Conservation (phyloP, 2,329 filamentous ascomycete genomes). For the Microdochium paspali region DNA sequence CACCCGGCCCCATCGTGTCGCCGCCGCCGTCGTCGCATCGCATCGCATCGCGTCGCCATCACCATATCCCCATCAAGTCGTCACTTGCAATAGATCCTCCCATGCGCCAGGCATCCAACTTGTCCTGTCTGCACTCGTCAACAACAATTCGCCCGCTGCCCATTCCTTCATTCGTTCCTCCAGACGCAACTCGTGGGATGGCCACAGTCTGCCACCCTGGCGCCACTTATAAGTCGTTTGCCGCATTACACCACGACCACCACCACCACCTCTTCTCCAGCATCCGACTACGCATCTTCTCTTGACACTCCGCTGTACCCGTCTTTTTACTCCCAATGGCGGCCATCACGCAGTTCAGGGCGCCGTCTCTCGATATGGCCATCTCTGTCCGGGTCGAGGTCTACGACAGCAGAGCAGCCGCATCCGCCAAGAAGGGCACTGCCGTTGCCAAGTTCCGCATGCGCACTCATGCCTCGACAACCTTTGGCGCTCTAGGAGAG, state of each 20-base stretch:
- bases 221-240: too few relatives aligned
- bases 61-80: too few relatives aligned
- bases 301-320: too few relatives aligned
- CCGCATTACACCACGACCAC: too few relatives aligned
- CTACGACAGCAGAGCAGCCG: neutral
- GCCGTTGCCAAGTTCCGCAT: neutral
- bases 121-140: too few relatives aligned
- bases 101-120: too few relatives aligned
- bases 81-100: too few relatives aligned
- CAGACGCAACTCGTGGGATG: too few relatives aligned
- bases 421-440: neutral
- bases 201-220: too few relatives aligned
- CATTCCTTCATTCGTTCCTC: neutral
- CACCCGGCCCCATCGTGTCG: neutral
- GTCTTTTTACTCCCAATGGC: neutral
- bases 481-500: neutral
- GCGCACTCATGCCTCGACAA: neutral
- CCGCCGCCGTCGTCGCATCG: neutral
- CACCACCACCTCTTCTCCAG: too few relatives aligned
- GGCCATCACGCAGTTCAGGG: neutral
- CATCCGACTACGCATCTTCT: too few relatives aligned
- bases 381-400: conserved; percentile 1
- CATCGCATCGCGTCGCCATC: neutral
- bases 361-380: neutral
- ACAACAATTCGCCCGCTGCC: conserved; percentile 1